Conservation (phyloP, 1,284 basidiomycete species). For the Austroboletus sp. region DNA sequence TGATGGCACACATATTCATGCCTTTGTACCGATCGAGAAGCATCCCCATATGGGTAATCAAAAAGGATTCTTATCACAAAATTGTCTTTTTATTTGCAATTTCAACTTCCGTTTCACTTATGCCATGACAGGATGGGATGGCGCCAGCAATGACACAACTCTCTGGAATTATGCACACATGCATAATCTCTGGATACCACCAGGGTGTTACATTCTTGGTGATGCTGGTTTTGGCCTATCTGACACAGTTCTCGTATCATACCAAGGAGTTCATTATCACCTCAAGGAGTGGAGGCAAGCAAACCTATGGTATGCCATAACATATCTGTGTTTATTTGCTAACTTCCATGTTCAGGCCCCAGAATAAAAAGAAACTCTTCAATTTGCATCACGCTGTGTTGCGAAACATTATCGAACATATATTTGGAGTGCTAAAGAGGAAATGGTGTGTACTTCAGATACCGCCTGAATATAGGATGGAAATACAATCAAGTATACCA, state of each 20-base stretch:
- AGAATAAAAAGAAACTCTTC: not conserved
- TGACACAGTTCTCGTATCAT: not conserved
- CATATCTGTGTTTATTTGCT: no score
- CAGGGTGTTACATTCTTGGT: not conserved
- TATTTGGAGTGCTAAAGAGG: not conserved
- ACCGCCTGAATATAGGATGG: not conserved
- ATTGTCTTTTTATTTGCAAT: constrained; percentile 3
- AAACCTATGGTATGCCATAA: not conserved
- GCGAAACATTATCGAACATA: no score
- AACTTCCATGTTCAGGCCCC: no score
- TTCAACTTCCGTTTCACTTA: constrained; percentile 4
- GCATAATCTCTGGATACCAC: not conserved
- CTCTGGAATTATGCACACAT: not conserved
- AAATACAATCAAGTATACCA: not conserved
- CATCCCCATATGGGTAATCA: not conserved
- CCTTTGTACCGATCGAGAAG: not conserved
- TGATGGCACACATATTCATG: not conserved
- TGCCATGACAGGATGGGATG: not conserved
- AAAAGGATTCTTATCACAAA: constrained; percentile 4
- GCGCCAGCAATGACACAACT: not conserved
- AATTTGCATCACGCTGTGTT: not conserved
- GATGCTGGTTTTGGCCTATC: not conserved
- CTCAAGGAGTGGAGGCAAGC: not conserved
- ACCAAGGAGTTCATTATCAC: not conserved
- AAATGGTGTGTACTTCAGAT: not conserved